Evolutionary conservation across 768 basidiomycete species (phyloP).

Genomic region (Hygrophoropsis aurantiaca): DNA sequence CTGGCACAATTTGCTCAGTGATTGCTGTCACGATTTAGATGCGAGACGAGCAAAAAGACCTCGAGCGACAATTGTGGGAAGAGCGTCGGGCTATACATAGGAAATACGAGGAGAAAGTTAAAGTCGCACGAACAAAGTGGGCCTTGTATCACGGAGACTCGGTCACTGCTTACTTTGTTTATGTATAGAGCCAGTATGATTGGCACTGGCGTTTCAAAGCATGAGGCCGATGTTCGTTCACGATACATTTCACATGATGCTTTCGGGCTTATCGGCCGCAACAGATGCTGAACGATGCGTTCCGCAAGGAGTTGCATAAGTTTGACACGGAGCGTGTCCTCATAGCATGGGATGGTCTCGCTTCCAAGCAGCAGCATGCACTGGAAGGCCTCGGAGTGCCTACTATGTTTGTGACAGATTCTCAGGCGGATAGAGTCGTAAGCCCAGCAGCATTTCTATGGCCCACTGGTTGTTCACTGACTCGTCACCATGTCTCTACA

Average conservation of each 20-base stretch:
- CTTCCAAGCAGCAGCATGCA: constrained; percentile 65
- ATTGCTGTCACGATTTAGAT: constrained; percentile 42
- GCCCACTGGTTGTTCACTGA: constrained; percentile 1
- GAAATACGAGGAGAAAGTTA: constrained; percentile 72
- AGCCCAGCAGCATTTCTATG: constrained; percentile 11
- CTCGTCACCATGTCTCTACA: constrained; percentile 25
- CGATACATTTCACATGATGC: constrained; percentile 7
- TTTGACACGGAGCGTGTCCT: constrained; percentile 73
- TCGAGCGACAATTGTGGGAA: constrained; percentile 69
- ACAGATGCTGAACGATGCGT: constrained; percentile 66
- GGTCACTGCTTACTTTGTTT: constrained; percentile 2
- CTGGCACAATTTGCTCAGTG: constrained; percentile 4
- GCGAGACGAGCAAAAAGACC: constrained; percentile 65
- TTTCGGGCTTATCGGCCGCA: constrained; percentile 12
- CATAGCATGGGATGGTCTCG: constrained; percentile 75
- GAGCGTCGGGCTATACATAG: constrained; percentile 61
- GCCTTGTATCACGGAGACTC: constrained; percentile 16
- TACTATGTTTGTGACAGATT: constrained; percentile 62
- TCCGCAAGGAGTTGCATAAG: constrained; percentile 60
- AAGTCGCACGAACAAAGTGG: constrained; percentile 66
- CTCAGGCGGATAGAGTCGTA: constrained; percentile 57
- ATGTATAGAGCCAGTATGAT: constrained; percentile 62
- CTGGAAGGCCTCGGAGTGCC: constrained; percentile 65
- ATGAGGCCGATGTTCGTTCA: constrained; percentile 46
- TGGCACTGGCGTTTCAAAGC: constrained; percentile 62